Base-by-base conservation (phyloP, 2,329 filamentous ascomycete genomes). In the Nemania abortiva region DNA sequence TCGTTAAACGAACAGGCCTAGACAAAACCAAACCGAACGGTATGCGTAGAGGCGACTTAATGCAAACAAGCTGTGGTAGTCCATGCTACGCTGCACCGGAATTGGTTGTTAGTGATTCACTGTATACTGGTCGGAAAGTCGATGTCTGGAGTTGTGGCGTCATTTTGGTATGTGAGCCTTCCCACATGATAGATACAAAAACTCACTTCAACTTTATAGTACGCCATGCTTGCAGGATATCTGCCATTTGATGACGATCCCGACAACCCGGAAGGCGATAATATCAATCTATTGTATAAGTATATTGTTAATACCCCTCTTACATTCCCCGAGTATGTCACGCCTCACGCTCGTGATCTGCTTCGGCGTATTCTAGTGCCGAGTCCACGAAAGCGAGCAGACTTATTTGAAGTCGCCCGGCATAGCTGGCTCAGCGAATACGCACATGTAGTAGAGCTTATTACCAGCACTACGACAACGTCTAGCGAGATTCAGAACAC, bases 131-230 rank as follows among this genome's bases (percentile, higher is more conserved):
- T 55, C 90, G 95, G 61, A 99, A 99, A 82, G 96, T 99, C 29
- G 96, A 99, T 79, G 96, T 99, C 42, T 99, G 96, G 96, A 98
- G 96, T 81, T 99, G 96, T 79, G 96, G 96, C 82, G 96, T 99
- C 47, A 99, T 99, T 77, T 81, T 99, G 87, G 95, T 98, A 87
- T 82, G 93, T 70, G 31, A 37, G 27, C 6, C 50, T 10, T 34
- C 42, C n/a, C 39, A 3, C 31, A 4, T 65, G 45, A 66, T 72
- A 15, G 69, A 74, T 79, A 71, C 42, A 24, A 18, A 59, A 55
- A 74, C 72, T 67, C 63, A 73, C 68, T 54, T 49, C 6, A 29
- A 10, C 18, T 67, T 77, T 77, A 27, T 27, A 98, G 95, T 99
- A 99, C 80, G 96, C 96, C 66, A 99, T 99, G 96, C 87, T 99